Base-by-base conservation (phyloP, 1,139 yeast genomes). In the Pichia norvegensis region DNA sequence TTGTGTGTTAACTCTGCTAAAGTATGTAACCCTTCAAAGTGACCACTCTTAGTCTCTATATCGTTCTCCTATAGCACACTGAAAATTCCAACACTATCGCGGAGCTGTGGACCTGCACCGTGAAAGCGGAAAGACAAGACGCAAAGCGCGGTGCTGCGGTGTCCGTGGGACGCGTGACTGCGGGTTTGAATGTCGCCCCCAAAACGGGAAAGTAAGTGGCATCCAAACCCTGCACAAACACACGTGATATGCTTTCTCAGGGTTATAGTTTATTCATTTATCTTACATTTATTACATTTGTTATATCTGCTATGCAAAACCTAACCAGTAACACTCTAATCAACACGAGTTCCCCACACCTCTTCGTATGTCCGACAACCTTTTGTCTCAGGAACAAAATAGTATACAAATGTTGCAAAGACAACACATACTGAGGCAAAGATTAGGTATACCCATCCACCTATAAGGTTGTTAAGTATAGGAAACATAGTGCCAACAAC, bases 401-500 rank as follows among this genome's bases (percentile, higher is more conserved):
- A 55, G 46, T 63, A 60, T 20, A 81, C 72, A 58, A 79, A 82
- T 37, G 64, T 47, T 29, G 67, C 70, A 52, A 82, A 76, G 4
- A 67, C 49, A 1, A 62, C 63, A 57, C 87, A 76, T 62, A 79
- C 73, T 10, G 60, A 48, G 0, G 94, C 78, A 63, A 92, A 90
- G 13, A 86, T 61, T 48, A 79, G 70, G 65, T 85, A 92, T n/a
- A 85, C 88, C 38, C 77, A 78, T 0, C 95, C 88, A 11, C 95
- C 96, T 38, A 88, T 62, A 8, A 66, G 55, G 25, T 68, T 67
- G 60, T 81, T 80, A 41, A 85, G 64, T 6, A 81, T 67, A 1
- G 98, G 98, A 69, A 92, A 92, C 36, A 78, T 60, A 53, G 73
- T 83, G 0, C 95, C 97, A 36, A 90, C 81, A 1, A 79, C 56